Percentiles rank a stretch among this genome's conserved stretches.
phyloP scores from a whole-genome alignment of 352 stramenopile genomes.

The Hyaloperonospora arabidopsidis region DNA sequence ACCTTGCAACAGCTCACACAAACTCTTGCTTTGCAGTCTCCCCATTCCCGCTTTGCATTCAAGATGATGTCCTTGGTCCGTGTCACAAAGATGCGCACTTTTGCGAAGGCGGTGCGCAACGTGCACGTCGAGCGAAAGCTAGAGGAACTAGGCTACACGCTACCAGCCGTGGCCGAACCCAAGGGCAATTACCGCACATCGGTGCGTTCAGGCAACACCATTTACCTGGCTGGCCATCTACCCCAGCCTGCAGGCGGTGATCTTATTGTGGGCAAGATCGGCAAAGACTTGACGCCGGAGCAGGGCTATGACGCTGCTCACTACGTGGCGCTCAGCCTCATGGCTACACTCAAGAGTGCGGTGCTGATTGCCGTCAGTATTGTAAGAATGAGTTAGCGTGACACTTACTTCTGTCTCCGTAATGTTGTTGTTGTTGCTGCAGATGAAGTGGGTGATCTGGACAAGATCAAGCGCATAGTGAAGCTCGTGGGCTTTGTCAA shows the following conservation, averaged over 20 bases:
- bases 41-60: not conserved
- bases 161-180: conserved; percentile 72
- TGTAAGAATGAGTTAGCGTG: not conserved
- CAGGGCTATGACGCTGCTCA: conserved; percentile 88
- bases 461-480: conserved; percentile 90
- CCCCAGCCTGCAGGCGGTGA: conserved; percentile 61
- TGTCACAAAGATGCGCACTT: conserved; percentile 18
- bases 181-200: conserved; percentile 89
- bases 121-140: conserved; percentile 50
- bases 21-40: no score
- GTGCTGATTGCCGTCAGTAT: not conserved
- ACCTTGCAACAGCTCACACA: no score
- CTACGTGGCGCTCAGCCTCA: conserved; percentile 84
- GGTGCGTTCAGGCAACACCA: conserved; percentile 73
- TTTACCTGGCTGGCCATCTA: conserved; percentile 82
- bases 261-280: conserved; percentile 85
- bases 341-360: conserved; percentile 87
- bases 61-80: conserved; percentile 30
- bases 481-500: conserved; percentile 97
- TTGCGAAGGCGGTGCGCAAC: conserved; percentile 32
- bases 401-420: not conserved
- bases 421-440: conserved; percentile 4
- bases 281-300: conserved; percentile 82
- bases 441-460: conserved; percentile 87
- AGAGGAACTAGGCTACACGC: conserved; percentile 75